Percentiles rank a stretch among this genome's conserved stretches.
These are phyloP conservation scores for Panaeolus papilionaceus DNA, from an alignment of 768 basidiomycete species.

Conservation along the genomic window DNA sequence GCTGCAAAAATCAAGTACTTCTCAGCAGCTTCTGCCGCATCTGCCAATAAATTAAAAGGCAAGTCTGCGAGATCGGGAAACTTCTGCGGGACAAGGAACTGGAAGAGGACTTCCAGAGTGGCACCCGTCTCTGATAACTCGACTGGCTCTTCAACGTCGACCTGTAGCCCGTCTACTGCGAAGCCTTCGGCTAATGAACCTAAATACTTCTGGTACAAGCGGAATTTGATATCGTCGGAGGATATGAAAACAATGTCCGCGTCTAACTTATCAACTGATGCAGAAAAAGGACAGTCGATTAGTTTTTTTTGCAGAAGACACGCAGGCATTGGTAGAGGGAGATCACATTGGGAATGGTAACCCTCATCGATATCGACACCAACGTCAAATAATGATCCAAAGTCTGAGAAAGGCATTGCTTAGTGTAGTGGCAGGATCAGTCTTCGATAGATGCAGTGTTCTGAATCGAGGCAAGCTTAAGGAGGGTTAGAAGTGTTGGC, in stretches of 20 bases:
- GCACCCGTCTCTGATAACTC: constrained; percentile 29
- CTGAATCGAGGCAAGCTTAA: background rate
- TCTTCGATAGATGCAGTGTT: background rate
- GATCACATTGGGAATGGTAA: background rate
- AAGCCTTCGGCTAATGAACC: constrained; percentile 23
- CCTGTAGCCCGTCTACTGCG: constrained; percentile 27
- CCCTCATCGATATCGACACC: background rate
- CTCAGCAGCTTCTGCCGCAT: constrained; percentile 35
- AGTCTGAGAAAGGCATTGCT: background rate
- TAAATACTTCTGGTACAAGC: constrained; percentile 24
- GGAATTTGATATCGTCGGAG: constrained; percentile 23
- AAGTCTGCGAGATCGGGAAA: constrained; percentile 29
- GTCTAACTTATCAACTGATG: constrained; percentile 1
- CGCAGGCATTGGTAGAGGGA: background rate
- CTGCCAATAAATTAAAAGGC: constrained; percentile 20
- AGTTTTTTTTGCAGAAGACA: no score
- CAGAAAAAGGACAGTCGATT: background rate
- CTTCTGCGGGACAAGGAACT: constrained; percentile 33
- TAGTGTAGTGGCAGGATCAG: no score
- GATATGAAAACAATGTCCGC: constrained; percentile 21
- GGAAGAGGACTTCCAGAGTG: constrained; percentile 34
- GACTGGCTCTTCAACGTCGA: constrained; percentile 25
- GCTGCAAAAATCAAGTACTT: constrained; percentile 35
- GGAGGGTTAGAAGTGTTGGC: no score
- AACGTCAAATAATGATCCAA: background rate